Evolutionary conservation across 2,329 filamentous ascomycete genomes (phyloP), one percentile per base, ranked within the genome.

Genomic region (Calcarisporium arbuscula): DNA sequence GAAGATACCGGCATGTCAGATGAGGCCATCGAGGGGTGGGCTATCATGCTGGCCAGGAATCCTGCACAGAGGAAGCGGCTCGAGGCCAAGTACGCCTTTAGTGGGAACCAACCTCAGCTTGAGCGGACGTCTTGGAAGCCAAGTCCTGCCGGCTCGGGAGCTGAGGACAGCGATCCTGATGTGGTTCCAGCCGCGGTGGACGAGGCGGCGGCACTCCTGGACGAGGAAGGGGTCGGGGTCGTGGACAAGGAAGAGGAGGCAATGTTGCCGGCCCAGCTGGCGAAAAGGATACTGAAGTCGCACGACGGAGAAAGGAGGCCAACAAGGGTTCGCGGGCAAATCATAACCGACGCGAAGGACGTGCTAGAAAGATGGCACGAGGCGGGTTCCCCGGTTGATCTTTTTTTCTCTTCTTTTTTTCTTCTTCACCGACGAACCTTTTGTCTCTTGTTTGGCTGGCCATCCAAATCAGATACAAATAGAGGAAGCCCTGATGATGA

Each of bases 11-110:
- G 82, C 5, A 86, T 95, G 86, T 88, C 87, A 1, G 89, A 96
- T 48, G 90, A 96, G 59, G 80, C 83, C 4, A 82, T 98, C 21
- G 92, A 96, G 59, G 92, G 92, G 5, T 98, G 90, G 89, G 86
- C 76, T 0, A 65, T 95, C 31, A 94, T 96, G 85, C 61, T 95
- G 7, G 64, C 68, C 10, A 74, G 89, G 20, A 82, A 90, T 48
- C 73, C 84, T 1, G 74, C 76, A 48, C 73, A 81, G 40, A 65
- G 82, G 54, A 74, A 76, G 37, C 70, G 74, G 36, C 61, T 96
- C 28, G 85, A 95, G 58, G 71, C 71, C 32, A 82, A 78, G 51
- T 83, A 81, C 48, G 66, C 72, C 14, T 85, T 84, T 44, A 65
- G 68, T 10, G 84, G 83, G 2, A 60, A 72, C 36, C 87, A 94